Base-by-base conservation (phyloP, 148 eudicot genomes). In the Spergularia marina region DNA sequence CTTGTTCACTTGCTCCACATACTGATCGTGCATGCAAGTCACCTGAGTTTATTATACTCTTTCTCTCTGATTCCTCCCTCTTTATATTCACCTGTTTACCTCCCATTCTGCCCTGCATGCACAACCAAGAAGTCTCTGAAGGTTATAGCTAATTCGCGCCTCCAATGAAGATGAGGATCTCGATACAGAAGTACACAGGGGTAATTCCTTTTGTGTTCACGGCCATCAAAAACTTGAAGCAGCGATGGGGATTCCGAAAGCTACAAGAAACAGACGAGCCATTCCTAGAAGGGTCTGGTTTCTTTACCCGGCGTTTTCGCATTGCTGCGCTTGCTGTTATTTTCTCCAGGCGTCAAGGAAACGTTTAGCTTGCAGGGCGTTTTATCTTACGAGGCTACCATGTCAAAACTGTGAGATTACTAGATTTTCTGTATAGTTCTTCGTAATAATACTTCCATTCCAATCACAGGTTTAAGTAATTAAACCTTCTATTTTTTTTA, bases 321-420 rank as follows among this genome's bases (percentile, higher is more conserved):
- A 23, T 68, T 51, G 71, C 71, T 51, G 71, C 39, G 7, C 71
- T 68, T 51, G 71, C 71, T 49, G 71, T 68, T 49, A 68, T 68
- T 5, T 68, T 68, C 71, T 68, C 71, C 8, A 20, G 71, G 71
- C 71, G 71, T 51, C 34, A 68, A 2, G 71, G 56, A 68, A 49
- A 56, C 30, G 39, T 49, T 13, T 68, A 68, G 55, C 11, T 51
- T 47, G 20, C 36, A 13, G 44, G 8, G 13, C 49, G 71, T 51
- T 18, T 18, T 47, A 10, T 10, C 2, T 47, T 49, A 15, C 10
- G 49, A 0, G 7, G 20, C 10, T 58, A 7, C 30, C 25, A 58
- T 58, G 62, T 18, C 30, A 18, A 44, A 18, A 7, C 36, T 21
- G 20, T 59, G 64, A 9, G 49, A 44, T 4, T 44, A n/a, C 52